Conservation (phyloP, 495 filamentous ascomycete species). For the Penicillium subrubescens region DNA sequence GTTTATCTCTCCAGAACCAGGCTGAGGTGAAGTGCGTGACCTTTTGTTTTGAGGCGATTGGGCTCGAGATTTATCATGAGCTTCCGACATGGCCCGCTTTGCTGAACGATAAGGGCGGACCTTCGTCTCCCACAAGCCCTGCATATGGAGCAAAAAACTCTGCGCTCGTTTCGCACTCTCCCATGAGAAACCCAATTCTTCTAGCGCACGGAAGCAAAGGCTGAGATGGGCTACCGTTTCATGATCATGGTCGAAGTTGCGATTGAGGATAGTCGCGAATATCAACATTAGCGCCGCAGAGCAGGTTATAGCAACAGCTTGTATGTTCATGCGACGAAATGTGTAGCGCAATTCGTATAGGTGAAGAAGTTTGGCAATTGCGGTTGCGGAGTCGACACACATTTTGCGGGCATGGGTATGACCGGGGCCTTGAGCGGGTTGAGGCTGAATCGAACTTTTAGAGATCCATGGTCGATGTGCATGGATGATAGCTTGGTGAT, state of each 20-base stretch:
- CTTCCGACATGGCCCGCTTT: background rate
- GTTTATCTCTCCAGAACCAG: background rate
- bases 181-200: constrained; percentile 27
- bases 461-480: constrained; percentile 32
- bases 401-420: constrained; percentile 24
- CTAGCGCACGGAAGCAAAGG: constrained; percentile 47
- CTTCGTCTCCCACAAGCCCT: constrained; percentile 6
- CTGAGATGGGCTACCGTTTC: constrained; percentile 3
- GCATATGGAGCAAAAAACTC: constrained; percentile 11
- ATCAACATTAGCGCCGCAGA: constrained; percentile 51
- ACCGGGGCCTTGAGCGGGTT: constrained; percentile 22
- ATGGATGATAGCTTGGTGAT: constrained; percentile 29
- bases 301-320: constrained; percentile 52
- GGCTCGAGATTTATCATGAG: background rate
- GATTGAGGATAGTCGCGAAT: constrained; percentile 46
- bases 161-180: constrained; percentile 17
- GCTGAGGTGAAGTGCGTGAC: background rate
- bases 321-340: constrained; percentile 52
- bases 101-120: background rate
- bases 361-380: constrained; percentile 45
- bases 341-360: constrained; percentile 51
- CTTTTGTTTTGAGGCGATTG: background rate
- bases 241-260: background rate
- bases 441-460: constrained; percentile 19
- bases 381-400: constrained; percentile 31